Conservation (phyloP, 176 grass and related monocot genomes). For the Hsuehochloa calcarea region DNA sequence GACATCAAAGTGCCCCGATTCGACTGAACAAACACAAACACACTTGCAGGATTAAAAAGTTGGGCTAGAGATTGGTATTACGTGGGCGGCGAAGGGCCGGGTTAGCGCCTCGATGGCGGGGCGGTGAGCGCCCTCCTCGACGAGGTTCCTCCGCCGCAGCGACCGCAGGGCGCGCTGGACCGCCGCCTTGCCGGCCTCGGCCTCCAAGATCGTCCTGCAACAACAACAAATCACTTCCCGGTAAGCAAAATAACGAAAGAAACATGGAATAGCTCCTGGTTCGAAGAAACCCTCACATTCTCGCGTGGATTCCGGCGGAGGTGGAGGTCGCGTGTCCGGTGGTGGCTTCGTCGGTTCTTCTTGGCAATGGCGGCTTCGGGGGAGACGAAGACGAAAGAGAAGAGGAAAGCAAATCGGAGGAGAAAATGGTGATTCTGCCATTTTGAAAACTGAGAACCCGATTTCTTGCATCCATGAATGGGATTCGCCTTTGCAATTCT, state of each 20-base stretch:
- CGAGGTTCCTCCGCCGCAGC: slow-evolving; percentile 57
- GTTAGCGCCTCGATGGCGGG: slow-evolving; percentile 72
- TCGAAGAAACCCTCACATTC: slow-evolving; percentile 1
- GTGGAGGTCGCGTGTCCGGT: slow-evolving; percentile 18
- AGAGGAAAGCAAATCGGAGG: neutral
- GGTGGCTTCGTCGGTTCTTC: slow-evolving; percentile 1
- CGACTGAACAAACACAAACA: neutral
- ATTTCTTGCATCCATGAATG: no score
- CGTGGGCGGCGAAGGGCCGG: slow-evolving; percentile 70
- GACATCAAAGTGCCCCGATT: neutral
- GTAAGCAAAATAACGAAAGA: neutral
- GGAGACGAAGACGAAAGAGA: neutral
- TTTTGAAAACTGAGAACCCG: no score
- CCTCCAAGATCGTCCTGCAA: slow-evolving; percentile 64
- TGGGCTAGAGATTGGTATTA: slow-evolving; percentile 28
- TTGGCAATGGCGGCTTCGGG: slow-evolving; percentile 13
- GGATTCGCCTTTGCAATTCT: no score
- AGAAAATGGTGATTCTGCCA: no score
- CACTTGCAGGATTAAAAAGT: neutral
- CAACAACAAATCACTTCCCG: slow-evolving; percentile 4
- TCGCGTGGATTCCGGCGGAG: neutral
- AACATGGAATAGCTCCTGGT: neutral
- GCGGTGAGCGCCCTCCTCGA: slow-evolving; percentile 80
- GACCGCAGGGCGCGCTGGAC: slow-evolving; percentile 48
- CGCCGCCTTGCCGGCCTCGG: slow-evolving; percentile 57